Percentiles rank a stretch among this genome's conserved stretches.
These are phyloP conservation scores for Phytophthora syringae DNA, from an alignment of 352 stramenopile genomes.

Conservation along the genomic window DNA sequence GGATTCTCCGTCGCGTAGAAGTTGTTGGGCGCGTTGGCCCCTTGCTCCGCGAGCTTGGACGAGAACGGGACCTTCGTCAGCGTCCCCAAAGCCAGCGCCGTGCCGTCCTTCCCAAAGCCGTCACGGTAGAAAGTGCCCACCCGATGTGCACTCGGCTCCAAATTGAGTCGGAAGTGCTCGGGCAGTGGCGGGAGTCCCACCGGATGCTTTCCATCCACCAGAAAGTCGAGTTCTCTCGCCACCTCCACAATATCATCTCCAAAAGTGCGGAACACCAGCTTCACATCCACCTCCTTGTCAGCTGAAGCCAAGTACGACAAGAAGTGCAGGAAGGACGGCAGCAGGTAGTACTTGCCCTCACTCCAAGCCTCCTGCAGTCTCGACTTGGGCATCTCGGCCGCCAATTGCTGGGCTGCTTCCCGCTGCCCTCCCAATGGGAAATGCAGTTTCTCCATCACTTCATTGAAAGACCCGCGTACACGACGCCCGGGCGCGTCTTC, in stretches of 20 bases:
- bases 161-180: constrained; percentile 52
- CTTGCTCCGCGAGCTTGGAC: constrained; percentile 41
- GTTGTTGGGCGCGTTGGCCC: constrained; percentile 24
- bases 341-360: constrained; percentile 80
- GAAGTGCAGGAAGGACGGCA: constrained; percentile 84
- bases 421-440: constrained; percentile 59
- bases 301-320: constrained; percentile 54
- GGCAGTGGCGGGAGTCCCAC: constrained; percentile 49
- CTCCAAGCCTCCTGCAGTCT: constrained; percentile 72
- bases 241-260: constrained; percentile 82
- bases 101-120: constrained; percentile 59
- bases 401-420: constrained; percentile 56
- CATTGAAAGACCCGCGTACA: constrained; percentile 58
- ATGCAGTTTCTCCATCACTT: constrained; percentile 81
- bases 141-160: constrained; percentile 31
- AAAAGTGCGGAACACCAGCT: constrained; percentile 84
- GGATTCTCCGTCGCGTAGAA: constrained; percentile 45
- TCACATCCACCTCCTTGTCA: constrained; percentile 46
- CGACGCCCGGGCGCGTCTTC: constrained; percentile 47
- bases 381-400: constrained; percentile 49
- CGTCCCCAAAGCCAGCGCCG: constrained; percentile 65
- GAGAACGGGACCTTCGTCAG: constrained; percentile 69
- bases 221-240: constrained; percentile 72
- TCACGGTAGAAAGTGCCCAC: constrained; percentile 83
- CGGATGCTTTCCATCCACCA: constrained; percentile 72